Evolutionary conservation across 495 filamentous ascomycete species (phyloP).

Genomic region (Penicillium cataractarum): DNA sequence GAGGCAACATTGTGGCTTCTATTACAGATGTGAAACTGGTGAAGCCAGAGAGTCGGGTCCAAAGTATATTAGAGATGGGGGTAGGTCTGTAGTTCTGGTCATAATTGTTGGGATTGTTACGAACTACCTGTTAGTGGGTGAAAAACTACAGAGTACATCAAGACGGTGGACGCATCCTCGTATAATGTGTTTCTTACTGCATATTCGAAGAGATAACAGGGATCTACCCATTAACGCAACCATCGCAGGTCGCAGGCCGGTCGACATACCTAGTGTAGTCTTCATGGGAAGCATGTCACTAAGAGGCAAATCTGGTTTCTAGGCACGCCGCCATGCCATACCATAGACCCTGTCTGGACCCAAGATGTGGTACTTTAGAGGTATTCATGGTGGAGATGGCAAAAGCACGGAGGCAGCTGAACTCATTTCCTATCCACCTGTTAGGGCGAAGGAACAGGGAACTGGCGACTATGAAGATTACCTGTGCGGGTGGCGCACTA

Average conservation of each 20-base stretch:
- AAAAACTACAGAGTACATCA: too few species aligned
- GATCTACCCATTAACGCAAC: background rate
- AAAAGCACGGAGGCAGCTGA: background rate
- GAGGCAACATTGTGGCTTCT: background rate
- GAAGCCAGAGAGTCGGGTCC: background rate
- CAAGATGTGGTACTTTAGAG: background rate
- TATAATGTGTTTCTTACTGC: background rate
- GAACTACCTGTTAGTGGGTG: too few species aligned
- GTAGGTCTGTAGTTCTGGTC: background rate
- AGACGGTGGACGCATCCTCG: background rate
- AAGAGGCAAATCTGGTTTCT: background rate
- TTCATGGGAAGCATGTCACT: background rate
- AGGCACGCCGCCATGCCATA: background rate
- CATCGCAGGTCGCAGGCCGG: background rate
- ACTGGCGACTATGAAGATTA: slow-evolving; percentile 6
- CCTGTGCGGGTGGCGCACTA: background rate
- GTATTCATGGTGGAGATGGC: background rate
- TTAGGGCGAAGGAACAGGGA: slow-evolving; percentile 5
- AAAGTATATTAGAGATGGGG: background rate
- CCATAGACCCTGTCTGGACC: background rate
- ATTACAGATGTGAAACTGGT: background rate
- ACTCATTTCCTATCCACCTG: slow-evolving; percentile 1
- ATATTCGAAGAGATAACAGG: background rate
- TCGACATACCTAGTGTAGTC: background rate
- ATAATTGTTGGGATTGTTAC: background rate